Evolutionary conservation across 1,139 yeast genomes (phyloP), one percentile per base, ranked within the genome.

Genomic region (Geotrichum australiense): DNA sequence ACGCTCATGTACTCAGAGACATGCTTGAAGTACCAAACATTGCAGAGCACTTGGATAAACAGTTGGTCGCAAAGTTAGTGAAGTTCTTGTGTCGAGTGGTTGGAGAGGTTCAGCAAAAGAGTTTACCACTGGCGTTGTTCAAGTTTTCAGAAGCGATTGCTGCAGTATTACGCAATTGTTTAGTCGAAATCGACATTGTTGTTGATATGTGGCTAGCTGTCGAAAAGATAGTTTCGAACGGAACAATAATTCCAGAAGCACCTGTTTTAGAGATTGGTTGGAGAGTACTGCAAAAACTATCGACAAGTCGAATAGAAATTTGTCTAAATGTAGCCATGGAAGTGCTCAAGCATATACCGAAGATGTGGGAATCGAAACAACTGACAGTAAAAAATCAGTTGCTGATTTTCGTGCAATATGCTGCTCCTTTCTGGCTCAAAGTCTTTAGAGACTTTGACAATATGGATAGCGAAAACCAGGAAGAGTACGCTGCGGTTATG

Each of bases 81-180:
- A 34, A 29, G 3, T 42, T 42, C 23, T 25, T 42, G 19, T 36
- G 40, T n/a, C n/a, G n/a, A n/a, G n/a, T n/a, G n/a, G n/a, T n/a
- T n/a, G n/a, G n/a, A n/a, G n/a, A n/a, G n/a, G n/a, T n/a, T n/a
- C n/a, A n/a, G n/a, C n/a, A n/a, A n/a, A n/a, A n/a, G n/a, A n/a
- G n/a, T n/a, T n/a, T n/a, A n/a, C n/a, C n/a, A n/a, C n/a, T n/a
- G n/a, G n/a, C n/a, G n/a, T n/a, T n/a, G n/a, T n/a, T n/a, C n/a
- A n/a, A n/a, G n/a, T 39, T 39, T 39, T 21, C 37, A 16, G 37
- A 34, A 10, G 19, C 21, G 11, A 16, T 10, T 10, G 35, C n/a
- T n/a, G n/a, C n/a, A n/a, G n/a, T n/a, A n/a, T n/a, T n/a, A n/a
- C n/a, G n/a, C n/a, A n/a, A n/a, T n/a, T 24, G 24, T 14, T 20